phyloP scores from a whole-genome alignment of 2,329 filamentous ascomycete species.

The Emydomyces testavorans region DNA sequence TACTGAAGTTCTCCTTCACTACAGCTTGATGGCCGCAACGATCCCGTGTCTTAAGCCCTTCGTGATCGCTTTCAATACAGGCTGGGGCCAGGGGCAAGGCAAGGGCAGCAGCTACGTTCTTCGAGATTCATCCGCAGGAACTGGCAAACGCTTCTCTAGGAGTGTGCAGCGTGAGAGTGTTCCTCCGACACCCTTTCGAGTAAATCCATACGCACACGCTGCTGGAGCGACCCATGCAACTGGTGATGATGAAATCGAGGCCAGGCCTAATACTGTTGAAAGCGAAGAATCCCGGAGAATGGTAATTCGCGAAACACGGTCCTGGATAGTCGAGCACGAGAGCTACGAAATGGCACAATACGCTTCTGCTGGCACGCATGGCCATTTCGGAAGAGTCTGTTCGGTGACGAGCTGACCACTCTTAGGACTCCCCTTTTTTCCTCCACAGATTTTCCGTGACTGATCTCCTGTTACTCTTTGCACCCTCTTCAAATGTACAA shows the following conservation, averaged over 20 bases:
- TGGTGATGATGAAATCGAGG: not conserved
- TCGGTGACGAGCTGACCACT: not conserved
- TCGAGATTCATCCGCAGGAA: not conserved
- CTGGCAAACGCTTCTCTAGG: not conserved
- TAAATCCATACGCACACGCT: not conserved
- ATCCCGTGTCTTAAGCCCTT: constrained; percentile 26
- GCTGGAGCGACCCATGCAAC: not conserved
- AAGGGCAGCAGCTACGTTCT: constrained; percentile 10
- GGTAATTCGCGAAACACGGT: constrained; percentile 18
- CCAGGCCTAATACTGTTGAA: not conserved
- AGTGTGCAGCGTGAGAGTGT: not conserved
- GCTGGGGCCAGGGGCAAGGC: constrained; percentile 11
- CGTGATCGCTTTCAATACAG: constrained; percentile 14
- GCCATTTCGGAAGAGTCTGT: not conserved
- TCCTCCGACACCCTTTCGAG: not conserved
- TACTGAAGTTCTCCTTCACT: constrained; percentile 31
- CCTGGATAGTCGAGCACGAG: constrained; percentile 16
- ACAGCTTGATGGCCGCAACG: constrained; percentile 33
- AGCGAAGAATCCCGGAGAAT: constrained; percentile 16
- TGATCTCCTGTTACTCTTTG: too few species aligned
- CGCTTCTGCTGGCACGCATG: not conserved
- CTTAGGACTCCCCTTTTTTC: too few species aligned
- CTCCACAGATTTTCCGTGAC: too few species aligned
- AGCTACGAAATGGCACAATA: constrained; percentile 6
- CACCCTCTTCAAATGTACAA: too few species aligned